A percentile compares a stretch with the other conserved stretches of the same genome.
phyloP scores from a whole-genome alignment of 257 asterid species.

The Capsicum chinense region DNA sequence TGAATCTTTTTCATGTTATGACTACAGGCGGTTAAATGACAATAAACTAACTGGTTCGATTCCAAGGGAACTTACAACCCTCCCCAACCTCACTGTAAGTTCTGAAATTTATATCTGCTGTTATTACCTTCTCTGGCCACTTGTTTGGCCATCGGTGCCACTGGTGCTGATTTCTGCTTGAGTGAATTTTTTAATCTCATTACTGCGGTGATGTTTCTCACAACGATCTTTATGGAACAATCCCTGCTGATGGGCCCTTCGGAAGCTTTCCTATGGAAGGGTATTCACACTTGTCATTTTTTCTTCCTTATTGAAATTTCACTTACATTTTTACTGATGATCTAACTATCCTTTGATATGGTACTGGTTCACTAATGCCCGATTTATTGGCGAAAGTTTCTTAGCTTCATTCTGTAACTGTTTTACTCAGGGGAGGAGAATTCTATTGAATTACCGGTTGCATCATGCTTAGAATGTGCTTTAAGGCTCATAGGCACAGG shows the following conservation, averaged over 20 bases:
- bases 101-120: not conserved
- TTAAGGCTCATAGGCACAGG: not conserved
- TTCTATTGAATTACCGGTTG: not conserved
- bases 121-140: not conserved
- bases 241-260: constrained; percentile 88
- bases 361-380: not conserved
- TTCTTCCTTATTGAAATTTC: not conserved
- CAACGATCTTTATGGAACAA: constrained; percentile 86
- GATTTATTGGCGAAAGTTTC: not conserved
- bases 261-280: constrained; percentile 73
- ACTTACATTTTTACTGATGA: not conserved
- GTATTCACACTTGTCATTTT: constrained; percentile 51
- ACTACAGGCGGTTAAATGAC: constrained; percentile 63
- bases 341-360: not conserved
- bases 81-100: constrained; percentile 80
- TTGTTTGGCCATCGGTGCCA: too few relatives aligned
- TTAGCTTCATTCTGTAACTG: not conserved
- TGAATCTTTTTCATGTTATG: constrained; percentile 22
- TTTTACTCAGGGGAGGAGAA: not conserved
- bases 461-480: not conserved
- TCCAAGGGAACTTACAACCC: constrained; percentile 82
- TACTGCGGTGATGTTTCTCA: constrained; percentile 77
- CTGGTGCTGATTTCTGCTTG: not conserved
- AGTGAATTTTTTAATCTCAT: constrained; percentile 28
- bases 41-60: constrained; percentile 83